Base-by-base conservation (phyloP, 768 basidiomycete species). In the Russula vinacea region DNA sequence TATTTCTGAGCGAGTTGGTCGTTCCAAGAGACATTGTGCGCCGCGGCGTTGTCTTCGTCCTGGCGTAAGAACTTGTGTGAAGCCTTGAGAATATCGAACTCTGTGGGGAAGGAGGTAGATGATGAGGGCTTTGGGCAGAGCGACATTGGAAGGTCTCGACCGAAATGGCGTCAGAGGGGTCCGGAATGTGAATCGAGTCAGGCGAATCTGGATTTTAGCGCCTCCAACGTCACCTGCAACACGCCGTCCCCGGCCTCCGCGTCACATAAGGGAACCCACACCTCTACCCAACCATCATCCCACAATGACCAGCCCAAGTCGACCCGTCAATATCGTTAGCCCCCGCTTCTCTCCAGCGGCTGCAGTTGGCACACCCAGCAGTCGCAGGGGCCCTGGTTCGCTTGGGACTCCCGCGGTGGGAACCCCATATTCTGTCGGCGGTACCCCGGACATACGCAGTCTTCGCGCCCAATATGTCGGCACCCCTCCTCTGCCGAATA, bases 1-100 rank as follows among this genome's bases (percentile, higher is more conserved):
- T 95, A 98, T 70, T 94, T 95, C 65, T 82, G 79, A 0, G 96
- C 95, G 32, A 98, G 79, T 65, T 85, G 80, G 53, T 95, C 92
- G 71, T 95, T 86, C 91, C 94, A 98, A 1, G 84, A 77, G 40
- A 53, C 4, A 8, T 42, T 49, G 3, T 16, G 51, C 26, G 57
- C 62, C 77, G 82, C 55, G 80, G 81, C 76, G 79, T 81, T 70
- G 71, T 74, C 53, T 82, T 82, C 68, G 79, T 82, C 61, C 79
- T 81, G 71, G 77, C 77, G 67, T 80, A 84, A 68, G 35, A 69
- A 87, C 87, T 80, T 88, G 77, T 92, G 90, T 0, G 86, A 82
- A 2, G 81, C 80, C 70, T 84, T 90, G 39, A 92, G 76, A 63
- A 92, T 86, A 67, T 92, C 89, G 52, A 92, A 91, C 69, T 92